Evolutionary conservation across 2,329 filamentous ascomycete genomes (phyloP), one percentile per base, ranked within the genome.

Genomic region (Pseudomassariella vexata): DNA sequence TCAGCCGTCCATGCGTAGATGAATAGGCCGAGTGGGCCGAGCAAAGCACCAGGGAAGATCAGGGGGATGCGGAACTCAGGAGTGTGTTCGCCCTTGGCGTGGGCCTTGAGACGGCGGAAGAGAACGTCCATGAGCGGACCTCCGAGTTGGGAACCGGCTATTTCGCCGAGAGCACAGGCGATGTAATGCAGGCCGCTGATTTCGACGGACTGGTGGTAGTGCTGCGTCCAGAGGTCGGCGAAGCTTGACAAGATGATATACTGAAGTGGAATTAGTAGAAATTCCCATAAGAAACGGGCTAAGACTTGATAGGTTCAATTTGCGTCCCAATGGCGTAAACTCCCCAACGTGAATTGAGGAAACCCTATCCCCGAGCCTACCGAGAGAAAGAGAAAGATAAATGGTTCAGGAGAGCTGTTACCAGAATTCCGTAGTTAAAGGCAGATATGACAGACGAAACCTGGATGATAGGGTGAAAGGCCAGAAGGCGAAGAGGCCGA

Each of bases 21-120:
- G 2, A 70, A 38, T 1, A 68, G 41, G 0, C 63, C 63, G 0
- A 53, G 26, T 0, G 53, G 52, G 0, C 41, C 50, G 2, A 79
- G 36, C 0, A 78, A 25, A 0, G 67, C 66, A 0, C 68, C 70
- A 0, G 69, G 56, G 9, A 75, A 47, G 52, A 77, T 70, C 3
- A 80, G 57, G 0, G 77, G 77, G 0, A 80, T 59, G n/a, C 79
- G 73, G 44, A 72, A 76, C 42, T 85, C 80, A 0, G 80, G 79
- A 1, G 36, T 35, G 11, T 52, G 47, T 2, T 44, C 41, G 3
- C 38, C 40, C 3, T 41, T 18, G 6, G 27, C 30, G 6, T 19
- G 17, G 5, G 34, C 37, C 8, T 5, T 28, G 28, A 22, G 31
- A 16, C 30, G 19, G 8, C 46, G 40, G 45, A 57, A 69, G 5